These are phyloP conservation scores for Aschersonia sp. DNA, from an alignment of 2,329 filamentous ascomycete genomes.

Conservation along the genomic window DNA sequence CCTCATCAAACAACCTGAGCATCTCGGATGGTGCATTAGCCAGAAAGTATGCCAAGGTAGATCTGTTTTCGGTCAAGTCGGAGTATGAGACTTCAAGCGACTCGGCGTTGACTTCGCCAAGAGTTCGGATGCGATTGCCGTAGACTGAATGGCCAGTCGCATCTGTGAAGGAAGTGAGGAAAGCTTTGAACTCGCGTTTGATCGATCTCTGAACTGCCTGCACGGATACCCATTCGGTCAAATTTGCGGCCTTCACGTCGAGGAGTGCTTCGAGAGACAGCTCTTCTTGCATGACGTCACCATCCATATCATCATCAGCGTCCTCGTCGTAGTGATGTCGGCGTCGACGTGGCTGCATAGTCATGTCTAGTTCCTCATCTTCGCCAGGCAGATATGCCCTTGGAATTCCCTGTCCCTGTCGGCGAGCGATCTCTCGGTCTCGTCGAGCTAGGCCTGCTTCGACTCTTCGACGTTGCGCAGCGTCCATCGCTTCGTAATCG, in stretches of 20 bases:
- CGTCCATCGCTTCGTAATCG: constrained; percentile 56
- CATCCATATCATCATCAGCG: constrained; percentile 78
- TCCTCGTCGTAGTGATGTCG: constrained; percentile 92
- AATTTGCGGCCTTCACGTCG: constrained; percentile 82
- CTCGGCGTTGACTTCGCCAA: constrained; percentile 96
- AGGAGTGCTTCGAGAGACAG: constrained; percentile 80
- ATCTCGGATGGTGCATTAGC: constrained; percentile 93
- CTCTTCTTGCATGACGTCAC: constrained; percentile 91
- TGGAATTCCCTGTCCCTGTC: constrained; percentile 51
- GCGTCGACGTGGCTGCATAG: constrained; percentile 69
- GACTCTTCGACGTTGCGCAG: constrained; percentile 51
- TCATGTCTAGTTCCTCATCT: constrained; percentile 76
- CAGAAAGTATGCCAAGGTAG: constrained; percentile 87
- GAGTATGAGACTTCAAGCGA: constrained; percentile 93
- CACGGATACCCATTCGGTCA: constrained; percentile 91
- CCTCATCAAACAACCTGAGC: constrained; percentile 88
- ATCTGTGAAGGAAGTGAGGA: constrained; percentile 91
- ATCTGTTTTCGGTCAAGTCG: constrained; percentile 79
- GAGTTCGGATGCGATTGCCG: constrained; percentile 79
- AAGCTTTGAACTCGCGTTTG: constrained; percentile 92
- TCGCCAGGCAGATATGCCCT: constrained; percentile 66
- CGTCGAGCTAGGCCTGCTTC: constrained; percentile 60
- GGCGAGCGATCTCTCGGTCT: constrained; percentile 55
- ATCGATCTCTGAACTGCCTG: constrained; percentile 85
- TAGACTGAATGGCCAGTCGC: constrained; percentile 83